phyloP scores from a whole-genome alignment of 1,284 basidiomycete species.

The Clitocybe nebularis region DNA sequence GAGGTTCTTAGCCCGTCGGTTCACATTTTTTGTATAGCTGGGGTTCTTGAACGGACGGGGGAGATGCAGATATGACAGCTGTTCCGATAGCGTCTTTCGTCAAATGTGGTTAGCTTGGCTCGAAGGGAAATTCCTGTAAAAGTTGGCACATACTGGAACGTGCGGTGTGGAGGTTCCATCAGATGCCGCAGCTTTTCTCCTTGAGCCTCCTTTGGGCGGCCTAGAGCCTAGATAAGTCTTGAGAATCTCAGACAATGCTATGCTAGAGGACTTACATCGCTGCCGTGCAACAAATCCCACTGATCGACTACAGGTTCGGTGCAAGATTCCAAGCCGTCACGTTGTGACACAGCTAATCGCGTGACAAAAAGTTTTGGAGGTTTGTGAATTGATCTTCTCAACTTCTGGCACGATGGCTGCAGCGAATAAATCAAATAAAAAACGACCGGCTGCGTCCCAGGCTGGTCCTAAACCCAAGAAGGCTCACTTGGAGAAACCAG shows the following conservation, averaged over 20 bases:
- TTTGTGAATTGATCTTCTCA: background rate
- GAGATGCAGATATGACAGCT: constrained; percentile 63
- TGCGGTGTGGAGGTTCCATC: constrained; percentile 40
- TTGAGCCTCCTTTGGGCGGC: constrained; percentile 43
- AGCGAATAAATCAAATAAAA: constrained; percentile 36
- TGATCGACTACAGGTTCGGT: no score
- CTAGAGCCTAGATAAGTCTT: constrained; percentile 19
- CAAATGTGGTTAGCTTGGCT: background rate
- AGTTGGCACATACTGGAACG: constrained; percentile 30
- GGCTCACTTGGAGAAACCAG: constrained; percentile 30
- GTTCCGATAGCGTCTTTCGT: constrained; percentile 60
- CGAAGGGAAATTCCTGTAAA: background rate
- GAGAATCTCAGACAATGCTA: no score
- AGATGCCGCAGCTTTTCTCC: constrained; percentile 33
- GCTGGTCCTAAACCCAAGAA: constrained; percentile 52
- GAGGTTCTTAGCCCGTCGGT: constrained; percentile 69
- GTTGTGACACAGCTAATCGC: background rate
- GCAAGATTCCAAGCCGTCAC: constrained; percentile 1
- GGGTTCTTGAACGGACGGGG: constrained; percentile 76
- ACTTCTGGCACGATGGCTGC: constrained; percentile 20
- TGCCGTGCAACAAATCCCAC: no score
- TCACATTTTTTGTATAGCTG: constrained; percentile 61
- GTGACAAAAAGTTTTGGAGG: constrained; percentile 1
- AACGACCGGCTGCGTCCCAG: constrained; percentile 45
- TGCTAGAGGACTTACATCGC: no score